Conservation (phyloP, 2,329 filamentous ascomycete genomes). For the Trichoderma endophyticum region DNA sequence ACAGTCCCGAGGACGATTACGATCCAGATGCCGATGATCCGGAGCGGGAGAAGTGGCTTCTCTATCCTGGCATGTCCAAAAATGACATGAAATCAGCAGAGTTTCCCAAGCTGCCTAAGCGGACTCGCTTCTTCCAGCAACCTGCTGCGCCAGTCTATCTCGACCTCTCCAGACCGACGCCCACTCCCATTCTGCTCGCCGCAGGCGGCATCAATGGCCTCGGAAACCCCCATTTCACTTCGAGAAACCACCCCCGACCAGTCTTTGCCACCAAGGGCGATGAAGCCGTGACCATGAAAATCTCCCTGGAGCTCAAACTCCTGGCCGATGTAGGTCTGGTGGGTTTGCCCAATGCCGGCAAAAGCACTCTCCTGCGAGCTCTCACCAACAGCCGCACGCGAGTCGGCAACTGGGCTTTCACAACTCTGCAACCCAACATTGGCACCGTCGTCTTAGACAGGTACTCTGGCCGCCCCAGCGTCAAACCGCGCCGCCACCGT, state of each 20-base stretch:
- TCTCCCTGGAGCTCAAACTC: constrained; percentile 90
- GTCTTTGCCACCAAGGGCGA: constrained; percentile 89
- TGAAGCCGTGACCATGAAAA: constrained; percentile 68
- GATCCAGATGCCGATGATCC: constrained; percentile 44
- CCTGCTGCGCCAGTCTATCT: constrained; percentile 69
- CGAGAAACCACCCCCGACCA: constrained; percentile 69
- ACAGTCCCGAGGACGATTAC: constrained; percentile 30
- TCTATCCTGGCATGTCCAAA: constrained; percentile 75
- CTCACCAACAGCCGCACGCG: constrained; percentile 85
- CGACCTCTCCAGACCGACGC: constrained; percentile 73
- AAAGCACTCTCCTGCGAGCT: constrained; percentile 85
- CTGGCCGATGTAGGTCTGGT: constrained; percentile 94
- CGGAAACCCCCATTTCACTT: constrained; percentile 90
- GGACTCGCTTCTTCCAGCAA: constrained; percentile 59
- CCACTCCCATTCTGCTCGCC: constrained; percentile 78
- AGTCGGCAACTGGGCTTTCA: constrained; percentile 95
- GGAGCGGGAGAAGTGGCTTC: constrained; percentile 71
- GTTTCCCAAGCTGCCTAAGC: constrained; percentile 50
- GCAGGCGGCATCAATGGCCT: constrained; percentile 85
- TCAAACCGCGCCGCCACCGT: constrained; percentile 38
- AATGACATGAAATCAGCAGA: constrained; percentile 59
- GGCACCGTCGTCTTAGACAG: constrained; percentile 93
- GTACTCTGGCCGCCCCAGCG: constrained; percentile 68
- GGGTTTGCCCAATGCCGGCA: constrained; percentile 92
- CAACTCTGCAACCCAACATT: constrained; percentile 90